Evolutionary conservation across 1,284 basidiomycete species (phyloP).

Genomic region (Schizophyllum amplum): DNA sequence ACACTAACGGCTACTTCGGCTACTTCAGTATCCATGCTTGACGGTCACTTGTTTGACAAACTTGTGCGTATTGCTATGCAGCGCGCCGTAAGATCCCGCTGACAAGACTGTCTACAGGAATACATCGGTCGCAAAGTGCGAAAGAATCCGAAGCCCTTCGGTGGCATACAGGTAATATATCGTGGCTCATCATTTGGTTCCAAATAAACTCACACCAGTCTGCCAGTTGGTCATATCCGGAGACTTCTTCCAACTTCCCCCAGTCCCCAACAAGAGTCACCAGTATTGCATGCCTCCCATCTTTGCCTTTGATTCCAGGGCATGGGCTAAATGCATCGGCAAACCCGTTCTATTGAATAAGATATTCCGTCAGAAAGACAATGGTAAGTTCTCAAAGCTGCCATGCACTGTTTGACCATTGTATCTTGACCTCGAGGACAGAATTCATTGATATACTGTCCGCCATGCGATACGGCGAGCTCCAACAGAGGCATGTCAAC

Average conservation of each 20-base stretch:
- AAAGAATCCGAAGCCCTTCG: constrained; percentile 57
- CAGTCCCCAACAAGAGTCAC: constrained; percentile 45
- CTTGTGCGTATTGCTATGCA: constrained; percentile 31
- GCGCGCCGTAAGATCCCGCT: not conserved
- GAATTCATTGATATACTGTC: constrained; percentile 83
- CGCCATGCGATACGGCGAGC: constrained; percentile 73
- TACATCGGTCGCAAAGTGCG: constrained; percentile 52
- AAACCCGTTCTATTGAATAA: constrained; percentile 47
- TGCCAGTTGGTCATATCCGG: constrained; percentile 74
- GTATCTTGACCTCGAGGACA: constrained; percentile 18
- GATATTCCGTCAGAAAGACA: constrained; percentile 51
- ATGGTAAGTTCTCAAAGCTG: constrained; percentile 30
- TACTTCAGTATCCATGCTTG: constrained; percentile 79
- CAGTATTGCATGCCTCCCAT: constrained; percentile 32
- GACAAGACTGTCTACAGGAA: constrained; percentile 17
- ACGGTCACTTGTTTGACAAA: constrained; percentile 80
- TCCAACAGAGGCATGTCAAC: constrained; percentile 47
- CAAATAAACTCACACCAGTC: constrained; percentile 3
- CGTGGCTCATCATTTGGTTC: constrained; percentile 10
- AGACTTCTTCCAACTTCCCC: constrained; percentile 91
- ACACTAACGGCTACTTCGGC: not conserved
- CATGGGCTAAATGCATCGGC: constrained; percentile 54
- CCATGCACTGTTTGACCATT: not conserved
- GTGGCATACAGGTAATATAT: constrained; percentile 86
- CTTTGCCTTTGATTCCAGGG: constrained; percentile 76